These are phyloP conservation scores for Iris pallida DNA, from an alignment of 116 monocot species.

Conservation along the genomic window DNA sequence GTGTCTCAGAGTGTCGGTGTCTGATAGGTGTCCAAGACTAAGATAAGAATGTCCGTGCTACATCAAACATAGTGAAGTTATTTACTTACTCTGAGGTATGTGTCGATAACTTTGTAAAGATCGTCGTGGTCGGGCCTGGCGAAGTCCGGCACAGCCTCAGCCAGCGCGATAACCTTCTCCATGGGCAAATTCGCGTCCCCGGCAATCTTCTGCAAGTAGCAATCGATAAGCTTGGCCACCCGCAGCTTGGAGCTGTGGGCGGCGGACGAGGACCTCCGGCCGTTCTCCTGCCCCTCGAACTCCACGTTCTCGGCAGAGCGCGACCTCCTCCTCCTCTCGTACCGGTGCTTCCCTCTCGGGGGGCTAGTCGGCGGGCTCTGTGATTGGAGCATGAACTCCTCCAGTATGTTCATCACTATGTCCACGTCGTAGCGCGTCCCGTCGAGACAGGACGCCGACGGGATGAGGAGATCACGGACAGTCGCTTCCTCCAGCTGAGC, in stretches of 20 bases:
- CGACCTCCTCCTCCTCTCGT: conserved; percentile 39
- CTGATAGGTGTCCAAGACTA: too few species aligned
- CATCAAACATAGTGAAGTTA: neutral
- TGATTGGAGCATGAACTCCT: conserved; percentile 69
- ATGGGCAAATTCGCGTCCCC: conserved; percentile 50
- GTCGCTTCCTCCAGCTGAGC: conserved; percentile 68
- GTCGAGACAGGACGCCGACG: conserved; percentile 19
- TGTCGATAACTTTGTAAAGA: conserved; percentile 72
- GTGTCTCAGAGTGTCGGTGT: too few species aligned
- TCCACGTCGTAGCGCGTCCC: conserved; percentile 65
- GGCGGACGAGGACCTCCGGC: conserved; percentile 63
- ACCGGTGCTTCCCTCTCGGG: conserved; percentile 7
- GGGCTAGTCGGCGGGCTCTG: conserved; percentile 55
- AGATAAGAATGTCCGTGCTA: too few species aligned
- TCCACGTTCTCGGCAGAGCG: conserved; percentile 66
- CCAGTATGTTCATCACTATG: conserved; percentile 54
- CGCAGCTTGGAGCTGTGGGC: conserved; percentile 57
- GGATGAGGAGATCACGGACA: conserved; percentile 54
- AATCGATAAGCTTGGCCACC: conserved; percentile 73
- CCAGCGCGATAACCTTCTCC: conserved; percentile 57
- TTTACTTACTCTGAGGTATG: conserved; percentile 62
- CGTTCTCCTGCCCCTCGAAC: conserved; percentile 38
- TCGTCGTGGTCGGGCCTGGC: conserved; percentile 71
- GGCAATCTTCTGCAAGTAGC: conserved; percentile 61
- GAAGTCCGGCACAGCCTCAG: conserved; percentile 68